Evolutionary conservation across 2,329 filamentous ascomycete genomes (phyloP), one percentile per base, ranked within the genome.

Genomic region (Ophiocordyceps robertsii): DNA sequence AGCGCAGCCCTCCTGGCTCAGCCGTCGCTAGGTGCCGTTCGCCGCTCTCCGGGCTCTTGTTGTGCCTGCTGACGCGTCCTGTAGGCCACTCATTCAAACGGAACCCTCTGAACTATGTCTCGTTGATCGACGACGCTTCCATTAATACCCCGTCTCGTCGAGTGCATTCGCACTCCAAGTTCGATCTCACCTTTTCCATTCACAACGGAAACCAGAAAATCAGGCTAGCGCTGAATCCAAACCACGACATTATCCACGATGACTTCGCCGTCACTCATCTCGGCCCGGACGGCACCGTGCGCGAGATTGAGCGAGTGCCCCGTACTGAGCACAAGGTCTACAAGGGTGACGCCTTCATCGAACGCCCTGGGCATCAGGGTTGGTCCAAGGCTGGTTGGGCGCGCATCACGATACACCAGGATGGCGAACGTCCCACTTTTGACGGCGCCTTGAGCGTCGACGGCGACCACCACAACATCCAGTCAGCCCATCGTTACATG

Each of bases 301-400:
- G 64, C 40, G 65, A 68, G 19, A 67, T 74, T n/a, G 84, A 94
- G 56, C 66, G 71, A 31, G 75, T 96, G 46, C 69, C 84, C 43
- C 75, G 89, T 42, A 63, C 72, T 43, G 76, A 80, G 21, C 85
- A 95, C 64, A 84, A 80, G 53, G 81, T 96, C 3, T 98, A 80
- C 69, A 87, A 82, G 60, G 92, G 92, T 32, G 71, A 77, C 24
- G 73, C 86, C 2, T 93, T 82, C 68, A 62, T 88, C 38, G 73
- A 80, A 47, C 72, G 73, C 19, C 65, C 70, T 6, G 72, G 71
- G 41, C 69, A 73, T 24, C 54, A 63, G 9, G 74, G 77, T 49
- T 96, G 88, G 86, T 77, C 77, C 43, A 78, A 82, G 49, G 83
- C 81, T 14, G 92, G 92, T 37, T 95, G 86, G 85, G 86, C 90